Percentiles rank a stretch among this genome's conserved stretches.
Conservation (phyloP, 2,329 filamentous ascomycete genomes). For the Fusarium sarcochroum region DNA sequence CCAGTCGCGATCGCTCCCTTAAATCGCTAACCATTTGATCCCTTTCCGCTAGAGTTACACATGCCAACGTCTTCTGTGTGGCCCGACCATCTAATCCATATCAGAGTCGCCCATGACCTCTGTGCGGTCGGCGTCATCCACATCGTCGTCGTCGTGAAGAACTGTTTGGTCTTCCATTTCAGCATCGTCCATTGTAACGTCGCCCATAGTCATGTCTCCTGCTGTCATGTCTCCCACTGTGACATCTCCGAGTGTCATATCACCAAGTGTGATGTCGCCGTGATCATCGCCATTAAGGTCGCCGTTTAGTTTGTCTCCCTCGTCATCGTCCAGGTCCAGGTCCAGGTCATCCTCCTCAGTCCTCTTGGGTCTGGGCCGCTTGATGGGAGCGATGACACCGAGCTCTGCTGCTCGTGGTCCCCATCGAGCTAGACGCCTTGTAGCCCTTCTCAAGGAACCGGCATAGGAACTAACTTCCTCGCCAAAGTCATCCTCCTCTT, state of each 20-base stretch:
- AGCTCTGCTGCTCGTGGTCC: slow-evolving; percentile 60
- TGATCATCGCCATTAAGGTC: slow-evolving; percentile 42
- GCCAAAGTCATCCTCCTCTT: slow-evolving; percentile 80
- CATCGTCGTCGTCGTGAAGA: slow-evolving; percentile 60
- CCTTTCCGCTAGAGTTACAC: slow-evolving; percentile 28
- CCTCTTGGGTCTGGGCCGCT: slow-evolving; percentile 55
- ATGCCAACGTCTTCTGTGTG: not conserved
- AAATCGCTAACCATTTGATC: slow-evolving; percentile 36
- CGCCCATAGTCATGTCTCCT: slow-evolving; percentile 50
- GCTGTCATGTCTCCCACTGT: slow-evolving; percentile 52
- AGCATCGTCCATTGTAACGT: slow-evolving; percentile 66
- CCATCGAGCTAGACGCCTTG: slow-evolving; percentile 80
- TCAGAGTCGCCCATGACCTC: slow-evolving; percentile 57
- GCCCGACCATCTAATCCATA: slow-evolving; percentile 43
- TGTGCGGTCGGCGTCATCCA: slow-evolving; percentile 59
- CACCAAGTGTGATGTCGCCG: slow-evolving; percentile 61
- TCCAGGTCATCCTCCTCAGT: slow-evolving; percentile 43
- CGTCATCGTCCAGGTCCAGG: slow-evolving; percentile 49
- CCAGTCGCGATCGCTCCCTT: slow-evolving; percentile 20
- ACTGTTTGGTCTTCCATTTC: slow-evolving; percentile 64
- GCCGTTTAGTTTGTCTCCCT: slow-evolving; percentile 40
- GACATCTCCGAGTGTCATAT: slow-evolving; percentile 60
- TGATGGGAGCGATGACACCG: slow-evolving; percentile 63
- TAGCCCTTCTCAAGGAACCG: slow-evolving; percentile 73
- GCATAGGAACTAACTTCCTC: slow-evolving; percentile 79